Percentiles rank a stretch among this genome's conserved stretches.
phyloP scores from a whole-genome alignment of 2,329 filamentous ascomycete species.

The Zasmidium angulare region DNA sequence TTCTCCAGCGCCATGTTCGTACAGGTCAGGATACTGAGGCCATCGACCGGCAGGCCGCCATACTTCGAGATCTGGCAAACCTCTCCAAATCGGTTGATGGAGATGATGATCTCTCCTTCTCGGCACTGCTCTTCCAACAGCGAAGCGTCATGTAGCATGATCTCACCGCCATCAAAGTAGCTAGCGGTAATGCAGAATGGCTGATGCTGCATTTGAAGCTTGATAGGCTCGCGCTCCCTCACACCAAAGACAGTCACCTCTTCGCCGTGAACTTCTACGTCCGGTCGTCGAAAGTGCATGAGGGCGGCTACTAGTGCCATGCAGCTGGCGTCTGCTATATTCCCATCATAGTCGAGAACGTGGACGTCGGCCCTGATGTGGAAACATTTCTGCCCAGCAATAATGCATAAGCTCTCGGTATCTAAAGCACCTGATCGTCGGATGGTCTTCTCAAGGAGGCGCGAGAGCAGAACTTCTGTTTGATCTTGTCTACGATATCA shows the following conservation, averaged over 20 bases:
- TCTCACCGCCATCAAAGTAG: constrained; percentile 71
- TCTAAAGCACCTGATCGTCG: constrained; percentile 89
- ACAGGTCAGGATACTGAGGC: constrained; percentile 73
- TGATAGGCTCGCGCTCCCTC: constrained; percentile 84
- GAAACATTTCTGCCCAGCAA: constrained; percentile 90
- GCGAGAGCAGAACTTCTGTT: constrained; percentile 78
- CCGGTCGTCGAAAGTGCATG: constrained; percentile 86
- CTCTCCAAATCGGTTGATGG: constrained; percentile 85
- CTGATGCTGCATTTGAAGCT: constrained; percentile 85
- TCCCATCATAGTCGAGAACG: constrained; percentile 86
- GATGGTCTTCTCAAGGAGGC: constrained; percentile 89
- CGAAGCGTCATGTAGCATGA: constrained; percentile 70
- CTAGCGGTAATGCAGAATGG: constrained; percentile 90
- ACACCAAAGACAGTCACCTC: constrained; percentile 79
- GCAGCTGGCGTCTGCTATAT: constrained; percentile 81
- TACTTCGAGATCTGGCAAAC: constrained; percentile 90
- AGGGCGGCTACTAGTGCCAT: constrained; percentile 84
- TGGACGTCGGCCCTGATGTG: constrained; percentile 88
- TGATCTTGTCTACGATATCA: constrained; percentile 51
- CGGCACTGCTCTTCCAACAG: constrained; percentile 75
- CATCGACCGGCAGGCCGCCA: constrained; percentile 79
- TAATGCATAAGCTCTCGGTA: constrained; percentile 90
- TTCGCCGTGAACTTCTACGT: constrained; percentile 82
- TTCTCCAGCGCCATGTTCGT: constrained; percentile 72
- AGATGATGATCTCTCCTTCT: constrained; percentile 73